Evolutionary conservation across 345 rosid species (phyloP).

Genomic region (Dipteronia sinensis): DNA sequence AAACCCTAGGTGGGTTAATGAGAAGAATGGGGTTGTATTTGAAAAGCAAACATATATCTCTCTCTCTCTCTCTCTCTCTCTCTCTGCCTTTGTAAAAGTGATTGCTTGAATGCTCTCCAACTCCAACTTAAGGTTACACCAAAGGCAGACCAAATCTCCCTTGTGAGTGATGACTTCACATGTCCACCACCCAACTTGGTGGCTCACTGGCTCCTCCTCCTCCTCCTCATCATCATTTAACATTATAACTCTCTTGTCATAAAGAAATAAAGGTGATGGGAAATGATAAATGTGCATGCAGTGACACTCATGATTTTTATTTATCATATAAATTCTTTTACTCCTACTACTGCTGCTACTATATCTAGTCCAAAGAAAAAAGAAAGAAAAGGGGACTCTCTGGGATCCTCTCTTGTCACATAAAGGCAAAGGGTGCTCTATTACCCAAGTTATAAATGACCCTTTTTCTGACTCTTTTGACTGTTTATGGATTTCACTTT

Average conservation of each 20-base stretch:
- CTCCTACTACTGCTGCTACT: no score
- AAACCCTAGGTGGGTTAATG: not conserved
- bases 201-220: slow-evolving; percentile 25
- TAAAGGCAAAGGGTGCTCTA: slow-evolving; percentile 11
- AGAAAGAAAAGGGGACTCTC: no score
- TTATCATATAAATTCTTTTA: not conserved
- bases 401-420: slow-evolving; percentile 31
- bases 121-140: slow-evolving; percentile 23
- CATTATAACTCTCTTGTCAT: slow-evolving; percentile 20
- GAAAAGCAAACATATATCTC: slow-evolving; percentile 27
- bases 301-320: slow-evolving; percentile 6
- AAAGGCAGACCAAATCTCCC: slow-evolving; percentile 22
- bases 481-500: slow-evolving; percentile 9
- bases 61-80: slow-evolving; percentile 17
- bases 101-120: slow-evolving; percentile 50
- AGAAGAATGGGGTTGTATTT: not conserved
- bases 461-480: slow-evolving; percentile 35
- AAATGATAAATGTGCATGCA: not conserved
- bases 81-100: slow-evolving; percentile 48
- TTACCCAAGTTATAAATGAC: not conserved
- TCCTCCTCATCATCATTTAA: slow-evolving; percentile 27
- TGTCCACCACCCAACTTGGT: slow-evolving; percentile 36
- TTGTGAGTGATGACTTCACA: slow-evolving; percentile 38
- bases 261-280: not conserved
- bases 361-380: no score